Evolutionary conservation across 306 rosid genomes (phyloP), one percentile per base, ranked within the genome.

Genomic region (Sesbania bispinosa): DNA sequence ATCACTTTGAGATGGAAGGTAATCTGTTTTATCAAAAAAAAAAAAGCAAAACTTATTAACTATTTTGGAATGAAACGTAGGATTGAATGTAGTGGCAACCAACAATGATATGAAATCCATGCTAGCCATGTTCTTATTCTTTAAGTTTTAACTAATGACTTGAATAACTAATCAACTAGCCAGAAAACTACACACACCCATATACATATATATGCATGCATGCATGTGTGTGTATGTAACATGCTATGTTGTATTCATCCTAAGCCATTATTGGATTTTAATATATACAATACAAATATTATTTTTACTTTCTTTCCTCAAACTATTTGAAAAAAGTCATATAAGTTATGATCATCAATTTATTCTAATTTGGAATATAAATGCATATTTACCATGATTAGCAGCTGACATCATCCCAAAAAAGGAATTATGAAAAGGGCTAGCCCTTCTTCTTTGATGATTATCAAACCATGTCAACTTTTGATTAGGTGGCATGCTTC

Each of bases 371-470:
- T 16, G 9, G 10, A 62, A 50, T 23, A 51, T 11, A 71, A 35
- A 65, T 8, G 24, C 26, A n/a, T 60, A 19, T 75, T 76, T 59
- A 88, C 92, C 89, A 13, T 20, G 24, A 72, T 52, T 78, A 26
- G 82, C 82, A 29, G 77, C 62, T 15, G 91, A 73, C 80, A 87
- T 70, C 68, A 86, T 66, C 54, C 93, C 88, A n/a, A 86, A 67
- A 1, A 88, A 77, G 1, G 94, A 84, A 75, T 90, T 88, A 39
- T 33, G 69, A 9, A 48, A 85, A 72, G 77, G 71, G 66, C 62
- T 75, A 7, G 48, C 62, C 52, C 21, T 79, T 82, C 90, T 73
- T 73, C 80, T 65, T 11, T 68, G 57, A 16, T 33, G 67, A 64
- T 0, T 63, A 42, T 62, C 80, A 11, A 53, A 53, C 64, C 61